Conservation (phyloP, 495 filamentous ascomycete species). For the Trichocladium antarcticum region DNA sequence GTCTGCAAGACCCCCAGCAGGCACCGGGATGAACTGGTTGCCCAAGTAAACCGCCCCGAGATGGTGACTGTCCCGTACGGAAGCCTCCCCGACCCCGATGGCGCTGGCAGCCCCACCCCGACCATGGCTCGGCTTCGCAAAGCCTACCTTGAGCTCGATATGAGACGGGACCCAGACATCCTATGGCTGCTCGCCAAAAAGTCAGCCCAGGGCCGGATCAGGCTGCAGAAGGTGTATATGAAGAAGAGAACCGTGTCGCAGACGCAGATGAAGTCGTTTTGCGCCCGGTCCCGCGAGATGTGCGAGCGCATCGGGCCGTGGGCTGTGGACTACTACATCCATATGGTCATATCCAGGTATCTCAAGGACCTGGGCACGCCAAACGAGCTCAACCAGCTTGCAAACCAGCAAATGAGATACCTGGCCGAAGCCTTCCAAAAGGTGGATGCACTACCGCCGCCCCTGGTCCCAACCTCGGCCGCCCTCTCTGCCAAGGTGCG, state of each 20-base stretch:
- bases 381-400: constrained; percentile 31
- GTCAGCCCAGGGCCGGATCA: constrained; percentile 25
- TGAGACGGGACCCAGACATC: constrained; percentile 62
- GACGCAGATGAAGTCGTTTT: constrained; percentile 51
- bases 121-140: constrained; percentile 27
- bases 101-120: constrained; percentile 9
- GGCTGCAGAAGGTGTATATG: constrained; percentile 37
- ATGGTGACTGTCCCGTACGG: constrained; percentile 45
- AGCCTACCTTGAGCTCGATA: constrained; percentile 41
- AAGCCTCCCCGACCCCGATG: constrained; percentile 1
- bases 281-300: constrained; percentile 40
- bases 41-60: constrained; percentile 54
- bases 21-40: constrained; percentile 58
- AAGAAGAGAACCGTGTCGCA: constrained; percentile 51
- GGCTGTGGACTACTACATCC: constrained; percentile 63
- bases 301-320: constrained; percentile 59
- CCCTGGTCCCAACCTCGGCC: constrained; percentile 13
- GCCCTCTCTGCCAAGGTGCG: constrained; percentile 44
- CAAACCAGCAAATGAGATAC: constrained; percentile 49
- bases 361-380: constrained; percentile 14
- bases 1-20: constrained; percentile 59
- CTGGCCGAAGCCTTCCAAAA: constrained; percentile 41
- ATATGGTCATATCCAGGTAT: constrained; percentile 42
- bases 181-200: constrained; percentile 34
- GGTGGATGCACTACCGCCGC: constrained; percentile 28